Conservation (phyloP, 305 asterid species). For the Fraxinus sp. region DNA sequence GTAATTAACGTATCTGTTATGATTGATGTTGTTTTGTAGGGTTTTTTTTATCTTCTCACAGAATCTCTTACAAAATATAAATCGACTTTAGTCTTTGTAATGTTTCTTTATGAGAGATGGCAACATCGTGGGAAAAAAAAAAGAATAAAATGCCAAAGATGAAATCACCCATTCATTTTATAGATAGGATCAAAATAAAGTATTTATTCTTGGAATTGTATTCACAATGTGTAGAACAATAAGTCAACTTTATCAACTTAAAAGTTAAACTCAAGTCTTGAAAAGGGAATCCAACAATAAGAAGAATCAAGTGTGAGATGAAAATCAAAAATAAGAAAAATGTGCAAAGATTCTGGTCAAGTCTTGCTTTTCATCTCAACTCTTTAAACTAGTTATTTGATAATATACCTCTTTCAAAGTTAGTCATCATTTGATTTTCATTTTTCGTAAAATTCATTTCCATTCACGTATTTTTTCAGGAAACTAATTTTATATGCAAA, state of each 20-base stretch:
- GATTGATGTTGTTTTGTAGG: neutral
- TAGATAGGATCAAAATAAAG: neutral
- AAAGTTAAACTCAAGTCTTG: neutral
- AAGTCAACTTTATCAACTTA: neutral
- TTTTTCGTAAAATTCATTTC: too few species aligned
- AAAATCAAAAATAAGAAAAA: neutral
- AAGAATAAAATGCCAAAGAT: neutral
- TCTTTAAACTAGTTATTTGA: neutral
- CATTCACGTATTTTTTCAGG: too few species aligned
- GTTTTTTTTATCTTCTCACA: neutral
- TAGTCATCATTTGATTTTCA: too few species aligned
- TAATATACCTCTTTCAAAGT: too few species aligned
- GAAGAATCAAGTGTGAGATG: neutral
- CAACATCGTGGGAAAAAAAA: neutral
- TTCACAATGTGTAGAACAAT: neutral
- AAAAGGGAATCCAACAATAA: neutral
- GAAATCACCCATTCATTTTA: neutral
- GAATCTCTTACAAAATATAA: neutral
- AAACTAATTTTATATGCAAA: too few species aligned
- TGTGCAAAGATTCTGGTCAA: neutral
- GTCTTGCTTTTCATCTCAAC: neutral
- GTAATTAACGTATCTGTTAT: neutral
- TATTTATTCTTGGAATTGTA: neutral
- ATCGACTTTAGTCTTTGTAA: neutral
- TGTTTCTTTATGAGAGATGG: neutral